A percentile compares a stretch with the other conserved stretches of the same genome.
These are phyloP conservation scores for Colletotrichum orbiculare DNA, from an alignment of 2,329 filamentous ascomycete species.

Conservation along the genomic window DNA sequence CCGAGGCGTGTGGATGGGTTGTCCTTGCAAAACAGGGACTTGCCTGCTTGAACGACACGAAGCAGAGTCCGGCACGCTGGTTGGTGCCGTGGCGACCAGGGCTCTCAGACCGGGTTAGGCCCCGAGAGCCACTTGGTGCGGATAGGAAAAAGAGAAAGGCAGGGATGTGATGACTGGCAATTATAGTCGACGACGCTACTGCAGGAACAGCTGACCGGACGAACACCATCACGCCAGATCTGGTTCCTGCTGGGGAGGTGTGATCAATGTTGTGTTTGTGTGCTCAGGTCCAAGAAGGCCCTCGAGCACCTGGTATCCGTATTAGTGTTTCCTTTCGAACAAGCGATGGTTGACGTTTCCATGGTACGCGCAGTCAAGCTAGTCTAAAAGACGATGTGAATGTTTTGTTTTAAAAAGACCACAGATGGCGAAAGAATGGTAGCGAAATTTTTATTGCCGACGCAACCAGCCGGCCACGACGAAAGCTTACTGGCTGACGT, in stretches of 20 bases:
- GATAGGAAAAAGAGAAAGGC: slow-evolving; percentile 13
- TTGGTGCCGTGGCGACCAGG: slow-evolving; percentile 18
- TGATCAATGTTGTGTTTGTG: slow-evolving; percentile 1
- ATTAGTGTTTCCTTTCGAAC: no score
- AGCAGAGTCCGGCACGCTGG: slow-evolving; percentile 20
- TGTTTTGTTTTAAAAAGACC: neutral
- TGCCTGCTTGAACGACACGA: slow-evolving; percentile 13
- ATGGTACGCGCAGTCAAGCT: no score
- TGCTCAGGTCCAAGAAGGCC: slow-evolving; percentile 1
- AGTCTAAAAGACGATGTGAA: no score
- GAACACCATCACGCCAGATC: slow-evolving; percentile 28
- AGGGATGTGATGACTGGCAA: neutral
- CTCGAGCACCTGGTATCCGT: neutral
- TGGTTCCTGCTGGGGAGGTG: slow-evolving; percentile 4
- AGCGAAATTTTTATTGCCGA: slow-evolving; percentile 17
- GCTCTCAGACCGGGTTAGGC: slow-evolving; percentile 20
- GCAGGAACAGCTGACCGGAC: slow-evolving; percentile 30
- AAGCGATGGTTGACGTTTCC: no score
- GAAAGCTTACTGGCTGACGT: neutral
- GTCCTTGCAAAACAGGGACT: slow-evolving; percentile 15
- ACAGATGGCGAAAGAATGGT: neutral
- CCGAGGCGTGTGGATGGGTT: neutral
- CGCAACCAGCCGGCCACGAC: neutral
- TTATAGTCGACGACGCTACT: slow-evolving; percentile 23
- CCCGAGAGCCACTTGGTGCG: slow-evolving; percentile 13